Conservation (phyloP, 805 yeast species). For the Cyberlindnera saturnus region DNA sequence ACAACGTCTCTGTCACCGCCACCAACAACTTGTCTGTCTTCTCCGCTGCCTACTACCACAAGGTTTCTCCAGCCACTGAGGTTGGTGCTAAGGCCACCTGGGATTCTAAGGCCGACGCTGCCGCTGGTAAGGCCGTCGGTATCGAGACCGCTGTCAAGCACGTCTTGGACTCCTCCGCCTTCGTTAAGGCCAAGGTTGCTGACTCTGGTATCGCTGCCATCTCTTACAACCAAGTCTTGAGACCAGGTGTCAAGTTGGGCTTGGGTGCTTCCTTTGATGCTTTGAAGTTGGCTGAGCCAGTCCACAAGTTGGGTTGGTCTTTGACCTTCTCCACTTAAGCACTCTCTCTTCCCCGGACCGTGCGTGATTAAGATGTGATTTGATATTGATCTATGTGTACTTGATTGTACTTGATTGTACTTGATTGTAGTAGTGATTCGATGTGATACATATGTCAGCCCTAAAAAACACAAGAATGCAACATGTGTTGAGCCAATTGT, state of each 20-base stretch:
- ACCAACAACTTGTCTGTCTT: slow-evolving; percentile 81
- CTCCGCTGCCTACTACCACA: slow-evolving; percentile 96
- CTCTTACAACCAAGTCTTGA: slow-evolving; percentile 89
- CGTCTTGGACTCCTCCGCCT: slow-evolving; percentile 79
- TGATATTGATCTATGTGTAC: slow-evolving; percentile 3
- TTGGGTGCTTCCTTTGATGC: slow-evolving; percentile 97
- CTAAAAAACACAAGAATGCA: too few species aligned
- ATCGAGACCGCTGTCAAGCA: slow-evolving; percentile 96
- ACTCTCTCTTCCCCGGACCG: background rate
- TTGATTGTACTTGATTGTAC: background rate
- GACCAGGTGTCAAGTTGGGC: slow-evolving; percentile 96
- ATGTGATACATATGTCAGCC: too few species aligned
- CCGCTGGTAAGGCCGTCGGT: slow-evolving; percentile 74
- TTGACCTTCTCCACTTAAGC: slow-evolving; percentile 83
- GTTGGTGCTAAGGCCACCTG: slow-evolving; percentile 97
- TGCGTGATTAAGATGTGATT: background rate
- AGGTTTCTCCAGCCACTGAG: slow-evolving; percentile 84
- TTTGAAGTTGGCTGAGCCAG: slow-evolving; percentile 89
- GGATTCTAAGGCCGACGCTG: slow-evolving; percentile 67
- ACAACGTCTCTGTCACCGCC: slow-evolving; percentile 75
- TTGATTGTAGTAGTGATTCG: background rate
- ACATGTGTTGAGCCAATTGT: too few species aligned
- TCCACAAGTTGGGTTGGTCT: slow-evolving; percentile 96
- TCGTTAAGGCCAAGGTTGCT: slow-evolving; percentile 94
- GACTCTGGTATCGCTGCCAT: slow-evolving; percentile 93